phyloP scores from a whole-genome alignment of 2,329 filamentous ascomycete species.

The Ampelomyces quisqualis region DNA sequence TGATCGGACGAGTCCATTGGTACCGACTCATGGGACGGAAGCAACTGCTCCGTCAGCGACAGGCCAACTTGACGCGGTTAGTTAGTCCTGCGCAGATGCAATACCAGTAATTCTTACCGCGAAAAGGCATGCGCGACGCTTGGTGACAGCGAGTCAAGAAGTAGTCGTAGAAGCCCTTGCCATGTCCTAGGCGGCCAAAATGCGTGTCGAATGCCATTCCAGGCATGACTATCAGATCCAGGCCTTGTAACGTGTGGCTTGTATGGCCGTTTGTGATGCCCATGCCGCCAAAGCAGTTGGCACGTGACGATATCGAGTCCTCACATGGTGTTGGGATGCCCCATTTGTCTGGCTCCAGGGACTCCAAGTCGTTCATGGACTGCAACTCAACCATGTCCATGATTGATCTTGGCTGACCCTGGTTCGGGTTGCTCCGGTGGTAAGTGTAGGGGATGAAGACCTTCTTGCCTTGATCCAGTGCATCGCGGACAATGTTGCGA shows the following conservation, averaged over 20 bases:
- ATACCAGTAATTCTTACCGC: constrained; percentile 53
- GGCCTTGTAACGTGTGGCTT: constrained; percentile 39
- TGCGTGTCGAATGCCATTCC: constrained; percentile 84
- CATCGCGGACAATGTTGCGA: constrained; percentile 75
- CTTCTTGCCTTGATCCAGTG: constrained; percentile 72
- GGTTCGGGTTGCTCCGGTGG: constrained; percentile 49
- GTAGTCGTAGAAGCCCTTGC: constrained; percentile 95
- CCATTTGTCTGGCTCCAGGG: constrained; percentile 78
- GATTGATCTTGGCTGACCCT: constrained; percentile 60
- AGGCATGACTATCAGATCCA: constrained; percentile 89
- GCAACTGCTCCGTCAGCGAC: constrained; percentile 81
- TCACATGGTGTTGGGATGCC: constrained; percentile 84
- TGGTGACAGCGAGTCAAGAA: constrained; percentile 76
- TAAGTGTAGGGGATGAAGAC: constrained; percentile 93
- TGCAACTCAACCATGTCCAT: constrained; percentile 94
- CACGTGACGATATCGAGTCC: constrained; percentile 63
- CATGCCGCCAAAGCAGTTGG: constrained; percentile 70
- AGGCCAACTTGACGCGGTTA: constrained; percentile 64
- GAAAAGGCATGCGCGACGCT: constrained; percentile 55
- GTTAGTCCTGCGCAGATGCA: constrained; percentile 35
- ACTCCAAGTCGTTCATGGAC: constrained; percentile 74
- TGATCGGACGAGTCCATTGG: constrained; percentile 77
- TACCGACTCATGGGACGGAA: constrained; percentile 64
- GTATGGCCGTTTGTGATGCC: constrained; percentile 49
- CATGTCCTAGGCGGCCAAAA: constrained; percentile 81